Evolutionary conservation across 2,329 filamentous ascomycete species (phyloP).

Genomic region (Alternaria gansuensis): DNA sequence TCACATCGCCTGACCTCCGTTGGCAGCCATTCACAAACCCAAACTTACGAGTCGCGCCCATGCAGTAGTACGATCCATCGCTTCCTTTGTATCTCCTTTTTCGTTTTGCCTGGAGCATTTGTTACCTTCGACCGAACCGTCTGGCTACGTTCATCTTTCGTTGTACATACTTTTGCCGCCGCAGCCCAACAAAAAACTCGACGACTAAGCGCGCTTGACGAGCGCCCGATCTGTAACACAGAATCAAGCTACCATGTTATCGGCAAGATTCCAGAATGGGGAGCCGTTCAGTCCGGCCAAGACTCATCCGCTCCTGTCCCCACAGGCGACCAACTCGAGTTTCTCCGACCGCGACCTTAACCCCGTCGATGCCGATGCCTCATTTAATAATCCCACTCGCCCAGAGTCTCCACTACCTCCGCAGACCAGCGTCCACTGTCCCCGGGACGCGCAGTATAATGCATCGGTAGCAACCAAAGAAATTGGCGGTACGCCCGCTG

Average conservation of each 20-base stretch:
- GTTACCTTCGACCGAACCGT: slow-evolving; percentile 35
- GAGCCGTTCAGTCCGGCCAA: slow-evolving; percentile 48
- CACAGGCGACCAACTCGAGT: slow-evolving; percentile 37
- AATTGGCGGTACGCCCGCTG: slow-evolving; percentile 41
- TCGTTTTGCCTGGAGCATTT: slow-evolving; percentile 40
- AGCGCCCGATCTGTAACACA: slow-evolving; percentile 1
- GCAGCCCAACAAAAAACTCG: slow-evolving; percentile 10
- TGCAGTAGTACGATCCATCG: slow-evolving; percentile 44
- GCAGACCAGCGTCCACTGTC: slow-evolving; percentile 37
- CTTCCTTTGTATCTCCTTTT: slow-evolving; percentile 26
- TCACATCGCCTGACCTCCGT: slow-evolving; percentile 22
- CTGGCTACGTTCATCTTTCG: slow-evolving; percentile 43
- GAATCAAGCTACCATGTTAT: slow-evolving; percentile 33
- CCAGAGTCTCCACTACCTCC: slow-evolving; percentile 41
- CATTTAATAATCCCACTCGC: slow-evolving; percentile 39
- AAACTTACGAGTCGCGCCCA: slow-evolving; percentile 35
- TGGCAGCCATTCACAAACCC: slow-evolving; percentile 26
- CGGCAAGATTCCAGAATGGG: slow-evolving; percentile 35
- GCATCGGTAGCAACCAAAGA: slow-evolving; percentile 42
- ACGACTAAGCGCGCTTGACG: slow-evolving; percentile 5
- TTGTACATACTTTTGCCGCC: slow-evolving; percentile 30
- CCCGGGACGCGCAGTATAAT: slow-evolving; percentile 38
- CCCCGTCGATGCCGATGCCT: slow-evolving; percentile 39
- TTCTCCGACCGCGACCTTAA: slow-evolving; percentile 49
- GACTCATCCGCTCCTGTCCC: slow-evolving; percentile 48